phyloP scores from a whole-genome alignment of 306 rosid genomes.

The Rosa lucieae region DNA sequence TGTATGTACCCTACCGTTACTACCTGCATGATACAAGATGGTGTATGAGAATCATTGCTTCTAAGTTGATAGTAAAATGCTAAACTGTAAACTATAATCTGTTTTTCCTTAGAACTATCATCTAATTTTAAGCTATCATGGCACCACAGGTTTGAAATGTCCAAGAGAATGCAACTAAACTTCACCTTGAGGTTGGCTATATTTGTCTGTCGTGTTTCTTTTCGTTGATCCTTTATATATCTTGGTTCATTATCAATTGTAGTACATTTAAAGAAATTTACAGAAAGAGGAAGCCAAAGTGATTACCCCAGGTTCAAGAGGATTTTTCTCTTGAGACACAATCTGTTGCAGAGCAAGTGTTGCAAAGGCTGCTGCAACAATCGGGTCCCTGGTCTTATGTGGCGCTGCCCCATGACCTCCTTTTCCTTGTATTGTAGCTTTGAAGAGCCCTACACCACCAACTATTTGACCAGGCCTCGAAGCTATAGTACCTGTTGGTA shows the following conservation, averaged over 20 bases:
- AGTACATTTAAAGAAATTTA: background rate
- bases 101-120: background rate
- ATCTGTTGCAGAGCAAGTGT: constrained; percentile 49
- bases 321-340: constrained; percentile 42
- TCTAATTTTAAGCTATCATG: background rate
- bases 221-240: background rate
- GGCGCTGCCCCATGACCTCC: constrained; percentile 48
- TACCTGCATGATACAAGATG: constrained; percentile 31
- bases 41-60: background rate
- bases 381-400: constrained; percentile 40
- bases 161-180: background rate
- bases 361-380: constrained; percentile 38
- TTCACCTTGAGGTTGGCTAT: background rate
- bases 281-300: background rate
- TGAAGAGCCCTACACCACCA: constrained; percentile 43
- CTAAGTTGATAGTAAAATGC: background rate
- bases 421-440: constrained; percentile 36
- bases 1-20: constrained; percentile 37
- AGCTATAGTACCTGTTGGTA: constrained; percentile 37
- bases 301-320: constrained; percentile 43
- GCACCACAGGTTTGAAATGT: background rate
- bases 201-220: background rate
- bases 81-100: background rate
- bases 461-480: constrained; percentile 43
- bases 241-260: background rate